Base-by-base conservation (phyloP, 352 stramenopile species). In the Chrysophaeum taylorii region DNA sequence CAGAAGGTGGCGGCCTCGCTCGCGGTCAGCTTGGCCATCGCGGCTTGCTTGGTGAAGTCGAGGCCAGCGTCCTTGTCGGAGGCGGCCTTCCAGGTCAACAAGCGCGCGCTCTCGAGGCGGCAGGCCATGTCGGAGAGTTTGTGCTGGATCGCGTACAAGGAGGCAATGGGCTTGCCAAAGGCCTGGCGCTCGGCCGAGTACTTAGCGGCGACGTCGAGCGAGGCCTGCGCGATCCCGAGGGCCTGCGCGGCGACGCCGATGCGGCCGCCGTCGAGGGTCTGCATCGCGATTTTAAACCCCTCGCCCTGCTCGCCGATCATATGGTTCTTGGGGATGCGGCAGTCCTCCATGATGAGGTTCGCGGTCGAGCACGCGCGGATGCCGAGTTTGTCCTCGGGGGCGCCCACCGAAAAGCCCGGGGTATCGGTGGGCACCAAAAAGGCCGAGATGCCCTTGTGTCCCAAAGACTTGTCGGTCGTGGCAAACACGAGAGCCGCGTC, bases 311-410 rank as follows among this genome's bases (percentile, higher is more conserved):
- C 16, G 35, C 82, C 82, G 38, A 88, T 72, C 5, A 86, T 41
- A 80, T 87, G 91, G 39, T 86, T 81, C 73, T 93, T 93, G 7
- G 93, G 91, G 64, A 98, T 87, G 37, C 88, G 81, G 60, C 85
- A 88, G 75, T 95, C 85, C 62, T 98, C 93, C 57, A 98, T 92
- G 73, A 97, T 97, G 38, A 98, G 80, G 75, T 97, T 97, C 31
- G 88, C 84, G 1, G 93, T 98, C n/a, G 89, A 96, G 29, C 91
- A 97, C 27, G 84, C 93, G 16, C 92, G 83, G 62, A 98, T 98
- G n/a, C 93, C 93, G 23, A 98, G 80, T 75, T 98, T 98, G 75
- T 98, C 93, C 78, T 98, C 93, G 75, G 97, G 97, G 77, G 95
- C 96, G 69, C 93, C 93, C 27, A 98, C 79, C 43, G 88, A 94